Conservation (phyloP, 805 yeast genomes). For the Yamadazyma akitaensis region DNA sequence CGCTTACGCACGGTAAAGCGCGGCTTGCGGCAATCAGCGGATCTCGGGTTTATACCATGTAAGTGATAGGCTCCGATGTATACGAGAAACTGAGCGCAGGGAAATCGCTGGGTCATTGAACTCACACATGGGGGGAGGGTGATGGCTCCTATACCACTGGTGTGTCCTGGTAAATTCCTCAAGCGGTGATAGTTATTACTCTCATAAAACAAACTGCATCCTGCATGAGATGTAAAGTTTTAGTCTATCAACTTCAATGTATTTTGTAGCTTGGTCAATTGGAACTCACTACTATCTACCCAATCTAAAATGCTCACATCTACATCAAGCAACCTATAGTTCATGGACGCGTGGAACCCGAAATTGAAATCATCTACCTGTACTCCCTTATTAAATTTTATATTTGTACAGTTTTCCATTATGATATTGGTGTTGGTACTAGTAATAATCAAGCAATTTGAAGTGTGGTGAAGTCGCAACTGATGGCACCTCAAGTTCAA, state of each 20-base stretch:
- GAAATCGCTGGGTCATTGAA: too few species aligned
- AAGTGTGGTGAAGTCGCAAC: conserved; percentile 24
- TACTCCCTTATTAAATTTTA: conserved; percentile 12
- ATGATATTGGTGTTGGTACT: conserved; percentile 22
- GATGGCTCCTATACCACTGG: too few species aligned
- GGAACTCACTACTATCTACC: not conserved
- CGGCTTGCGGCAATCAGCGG: conserved; percentile 4
- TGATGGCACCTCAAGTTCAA: conserved; percentile 28
- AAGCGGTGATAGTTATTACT: too few species aligned
- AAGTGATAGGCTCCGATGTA: not conserved
- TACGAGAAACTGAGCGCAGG: not conserved
- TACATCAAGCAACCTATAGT: not conserved
- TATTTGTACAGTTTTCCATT: conserved; percentile 26
- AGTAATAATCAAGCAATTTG: conserved; percentile 17
- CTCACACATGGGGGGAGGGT: too few species aligned
- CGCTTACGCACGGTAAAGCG: conserved; percentile 4
- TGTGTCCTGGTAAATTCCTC: too few species aligned
- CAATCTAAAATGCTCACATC: conserved; percentile 1
- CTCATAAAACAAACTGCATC: too few species aligned
- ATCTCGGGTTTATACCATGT: not conserved
- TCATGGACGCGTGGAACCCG: not conserved
- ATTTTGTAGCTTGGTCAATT: not conserved
- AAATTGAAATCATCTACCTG: conserved; percentile 30
- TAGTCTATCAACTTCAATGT: not conserved
- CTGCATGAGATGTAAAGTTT: too few species aligned